Percentiles rank a stretch among this genome's conserved stretches.
Conservation (phyloP, 176 grass and related monocot species). For the Juncus effusus region DNA sequence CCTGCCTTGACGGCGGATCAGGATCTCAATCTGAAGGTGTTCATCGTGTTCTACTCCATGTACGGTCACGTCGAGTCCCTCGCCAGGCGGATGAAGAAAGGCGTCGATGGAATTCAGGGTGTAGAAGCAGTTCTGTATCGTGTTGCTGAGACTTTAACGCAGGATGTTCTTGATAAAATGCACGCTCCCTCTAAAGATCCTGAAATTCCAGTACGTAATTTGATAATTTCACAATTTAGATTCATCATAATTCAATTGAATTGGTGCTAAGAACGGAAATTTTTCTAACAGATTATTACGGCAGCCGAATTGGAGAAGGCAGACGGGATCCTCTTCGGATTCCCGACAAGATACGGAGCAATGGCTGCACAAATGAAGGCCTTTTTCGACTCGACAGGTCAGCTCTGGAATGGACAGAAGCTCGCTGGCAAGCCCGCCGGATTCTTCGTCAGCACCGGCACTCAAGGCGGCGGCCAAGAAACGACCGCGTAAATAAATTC, state of each 20-base stretch:
- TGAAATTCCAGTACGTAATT: conserved; percentile 36
- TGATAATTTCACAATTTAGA: background rate
- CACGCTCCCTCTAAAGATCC: conserved; percentile 61
- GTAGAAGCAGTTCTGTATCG: conserved; percentile 56
- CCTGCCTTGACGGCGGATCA: background rate
- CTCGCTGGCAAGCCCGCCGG: conserved; percentile 73
- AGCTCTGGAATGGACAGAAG: conserved; percentile 67
- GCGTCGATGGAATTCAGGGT: conserved; percentile 53
- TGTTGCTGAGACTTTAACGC: conserved; percentile 63
- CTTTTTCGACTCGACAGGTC: conserved; percentile 75
- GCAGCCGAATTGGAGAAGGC: conserved; percentile 62
- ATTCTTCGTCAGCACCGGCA: conserved; percentile 82
- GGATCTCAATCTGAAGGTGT: conserved; percentile 41
- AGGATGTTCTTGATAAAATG: conserved; percentile 72
- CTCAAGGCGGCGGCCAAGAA: conserved; percentile 82
- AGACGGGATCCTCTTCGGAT: conserved; percentile 67
- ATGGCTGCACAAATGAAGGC: conserved; percentile 95
- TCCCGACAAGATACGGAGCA: conserved; percentile 74
- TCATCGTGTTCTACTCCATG: conserved; percentile 93
- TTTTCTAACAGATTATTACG: conserved; percentile 20
- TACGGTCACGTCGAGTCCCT: conserved; percentile 82
- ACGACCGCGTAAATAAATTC: conserved; percentile 68
- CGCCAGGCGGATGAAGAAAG: conserved; percentile 49
- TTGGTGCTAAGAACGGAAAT: background rate
- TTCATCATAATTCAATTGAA: conserved; percentile 21